Evolutionary conservation across 257 asterid species (phyloP).

Genomic region (Striga asiatica): DNA sequence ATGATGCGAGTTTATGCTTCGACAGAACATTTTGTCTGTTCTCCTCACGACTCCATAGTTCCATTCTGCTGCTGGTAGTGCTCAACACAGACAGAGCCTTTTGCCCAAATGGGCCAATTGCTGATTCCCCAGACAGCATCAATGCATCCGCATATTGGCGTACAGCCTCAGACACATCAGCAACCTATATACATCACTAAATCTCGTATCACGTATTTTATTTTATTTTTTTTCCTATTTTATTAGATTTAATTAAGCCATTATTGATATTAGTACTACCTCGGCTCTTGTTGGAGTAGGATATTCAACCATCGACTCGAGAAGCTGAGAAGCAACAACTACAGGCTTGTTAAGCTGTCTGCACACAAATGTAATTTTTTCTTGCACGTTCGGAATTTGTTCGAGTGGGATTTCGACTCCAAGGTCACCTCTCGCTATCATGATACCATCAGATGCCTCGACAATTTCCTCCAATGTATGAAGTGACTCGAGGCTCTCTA

Average conservation of each 20-base stretch:
- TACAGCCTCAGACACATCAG: constrained; percentile 84
- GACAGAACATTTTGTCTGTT: constrained; percentile 32
- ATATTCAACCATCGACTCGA: constrained; percentile 78
- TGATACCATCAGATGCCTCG: constrained; percentile 67
- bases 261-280: constrained; percentile 39
- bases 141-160: constrained; percentile 80
- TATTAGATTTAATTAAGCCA: too few species aligned
- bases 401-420: constrained; percentile 85
- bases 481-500: constrained; percentile 64
- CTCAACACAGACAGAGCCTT: constrained; percentile 66
- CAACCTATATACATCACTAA: constrained; percentile 39
- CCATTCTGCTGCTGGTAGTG: constrained; percentile 68
- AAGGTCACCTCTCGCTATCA: constrained; percentile 95
- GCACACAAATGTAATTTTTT: constrained; percentile 44
- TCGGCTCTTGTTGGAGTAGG: constrained; percentile 91
- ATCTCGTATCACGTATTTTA: neutral
- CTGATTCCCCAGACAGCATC: constrained; percentile 94
- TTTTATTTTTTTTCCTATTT: too few species aligned
- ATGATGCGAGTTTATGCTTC: constrained; percentile 29
- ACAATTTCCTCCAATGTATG: constrained; percentile 57
- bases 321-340: constrained; percentile 77
- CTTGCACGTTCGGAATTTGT: constrained; percentile 73
- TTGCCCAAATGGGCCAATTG: constrained; percentile 57
- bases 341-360: constrained; percentile 79
- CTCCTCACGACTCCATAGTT: constrained; percentile 64